Conservation (phyloP, 768 basidiomycete genomes). For the Tricholomella constricta region DNA sequence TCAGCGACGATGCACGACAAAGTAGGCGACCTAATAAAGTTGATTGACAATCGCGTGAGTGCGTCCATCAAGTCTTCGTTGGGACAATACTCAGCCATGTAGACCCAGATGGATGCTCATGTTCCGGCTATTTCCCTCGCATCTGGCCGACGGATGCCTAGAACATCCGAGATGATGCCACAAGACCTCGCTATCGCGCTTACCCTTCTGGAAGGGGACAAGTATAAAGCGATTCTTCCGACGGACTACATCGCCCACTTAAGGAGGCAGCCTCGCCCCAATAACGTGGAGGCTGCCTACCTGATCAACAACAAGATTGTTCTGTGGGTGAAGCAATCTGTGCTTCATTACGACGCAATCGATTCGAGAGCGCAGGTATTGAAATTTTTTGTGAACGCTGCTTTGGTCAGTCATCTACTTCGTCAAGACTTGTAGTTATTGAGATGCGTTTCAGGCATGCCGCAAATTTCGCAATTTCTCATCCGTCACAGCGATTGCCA, state of each 20-base stretch:
- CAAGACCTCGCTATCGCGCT: slow-evolving; percentile 45
- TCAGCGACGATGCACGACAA: slow-evolving; percentile 33
- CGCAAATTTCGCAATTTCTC: slow-evolving; percentile 44
- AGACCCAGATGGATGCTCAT: slow-evolving; percentile 13
- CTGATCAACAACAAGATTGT: slow-evolving; percentile 41
- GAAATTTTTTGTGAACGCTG: slow-evolving; percentile 46
- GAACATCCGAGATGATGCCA: slow-evolving; percentile 36
- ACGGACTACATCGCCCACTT: slow-evolving; percentile 46
- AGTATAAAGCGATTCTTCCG: slow-evolving; percentile 37
- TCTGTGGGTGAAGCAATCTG: slow-evolving; percentile 41
- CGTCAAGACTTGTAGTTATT: too few relatives aligned
- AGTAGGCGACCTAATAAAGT: slow-evolving; percentile 30
- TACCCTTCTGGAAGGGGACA: slow-evolving; percentile 45
- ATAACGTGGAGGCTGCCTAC: slow-evolving; percentile 35
- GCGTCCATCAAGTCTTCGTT: not conserved
- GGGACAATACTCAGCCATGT: not conserved
- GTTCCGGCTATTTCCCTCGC: slow-evolving; percentile 12
- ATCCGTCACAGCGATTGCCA: slow-evolving; percentile 43
- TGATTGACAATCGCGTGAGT: slow-evolving; percentile 32
- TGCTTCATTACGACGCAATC: slow-evolving; percentile 39
- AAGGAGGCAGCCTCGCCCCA: slow-evolving; percentile 26
- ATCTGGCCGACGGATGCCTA: slow-evolving; percentile 27
- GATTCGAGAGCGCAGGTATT: slow-evolving; percentile 39
- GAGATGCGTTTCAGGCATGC: slow-evolving; percentile 38
- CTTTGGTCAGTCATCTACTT: slow-evolving; percentile 30